These are phyloP conservation scores for Beauveria sp. DNA, from an alignment of 2,329 filamentous ascomycete genomes.

Conservation along the genomic window DNA sequence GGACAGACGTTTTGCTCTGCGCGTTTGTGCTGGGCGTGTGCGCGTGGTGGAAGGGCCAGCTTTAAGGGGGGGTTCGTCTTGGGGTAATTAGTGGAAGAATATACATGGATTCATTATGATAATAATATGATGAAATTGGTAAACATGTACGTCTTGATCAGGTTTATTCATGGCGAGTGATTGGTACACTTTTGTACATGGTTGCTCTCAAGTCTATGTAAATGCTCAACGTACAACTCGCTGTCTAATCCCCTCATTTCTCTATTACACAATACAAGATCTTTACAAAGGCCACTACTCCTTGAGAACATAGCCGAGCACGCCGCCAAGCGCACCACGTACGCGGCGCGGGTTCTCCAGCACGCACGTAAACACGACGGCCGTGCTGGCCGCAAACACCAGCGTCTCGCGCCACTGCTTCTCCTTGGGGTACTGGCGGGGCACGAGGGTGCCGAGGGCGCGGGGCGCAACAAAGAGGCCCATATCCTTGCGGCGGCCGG, in stretches of 20 bases:
- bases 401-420: conserved; percentile 61
- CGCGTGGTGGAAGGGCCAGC: conserved; percentile 31
- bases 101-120: background rate
- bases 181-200: background rate
- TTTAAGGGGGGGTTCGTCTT: conserved; percentile 13
- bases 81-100: background rate
- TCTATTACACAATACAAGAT: background rate
- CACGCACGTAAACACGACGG: conserved; percentile 61
- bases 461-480: conserved; percentile 74
- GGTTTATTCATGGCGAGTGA: background rate
- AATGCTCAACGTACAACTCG: background rate
- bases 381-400: conserved; percentile 59
- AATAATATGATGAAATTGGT: background rate
- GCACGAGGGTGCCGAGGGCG: conserved; percentile 66
- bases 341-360: conserved; percentile 56
- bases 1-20: conserved; percentile 65
- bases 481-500: conserved; percentile 62
- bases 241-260: background rate
- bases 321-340: conserved; percentile 58
- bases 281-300: background rate
- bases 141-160: background rate
- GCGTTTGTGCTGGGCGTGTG: conserved; percentile 65
- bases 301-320: conserved; percentile 46
- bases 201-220: background rate
- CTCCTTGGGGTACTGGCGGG: conserved; percentile 55